Evolutionary conservation across 2,329 filamentous ascomycete species (phyloP), one percentile per base, ranked within the genome.

Genomic region (Cladosporium oxysporum): DNA sequence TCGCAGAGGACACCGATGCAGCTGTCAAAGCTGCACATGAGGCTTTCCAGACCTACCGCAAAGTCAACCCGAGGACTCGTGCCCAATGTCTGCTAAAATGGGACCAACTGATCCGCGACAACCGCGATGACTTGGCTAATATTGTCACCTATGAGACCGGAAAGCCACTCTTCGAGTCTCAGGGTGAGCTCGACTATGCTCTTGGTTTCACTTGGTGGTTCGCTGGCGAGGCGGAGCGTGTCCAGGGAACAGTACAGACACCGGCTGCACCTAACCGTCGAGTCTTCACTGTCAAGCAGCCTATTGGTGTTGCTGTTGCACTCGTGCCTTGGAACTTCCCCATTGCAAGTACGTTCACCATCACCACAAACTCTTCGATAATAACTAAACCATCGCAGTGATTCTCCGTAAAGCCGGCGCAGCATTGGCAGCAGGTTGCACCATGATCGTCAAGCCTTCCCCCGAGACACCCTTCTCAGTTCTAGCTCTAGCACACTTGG

Each of bases 241-340:
- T 89, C n/a, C 82, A 84, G 29, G 90, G 90, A 18, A 83, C 83
- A 0, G 83, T 89, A 5, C 84, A 86, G 55, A 81, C 83, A 0
- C 83, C 88, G 0, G 81, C 89, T 0, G 79, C 85, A 0, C 86
- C 90, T 0, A 86, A 87, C 35, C 81, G 90, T 6, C 83, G 90
- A 14, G 83, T 88, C 2, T 85, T 93, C 67, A 90, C 88, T 0
- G 84, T 93, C 71, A 93, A 93, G 80, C 89, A 91, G 76, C 89
- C 89, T 0, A 83, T 91, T 66, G 90, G 90, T 64, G 88, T 91
- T 12, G 83, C 85, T 0, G 89, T 84, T 0, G 89, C 89, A 0
- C 78, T 92, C 18, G 88, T 91, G 1, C 89, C 90, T 5, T 91
- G 89, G 89, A 90, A 91, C 71, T 91, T 76, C 62, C 74, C 74